These are phyloP conservation scores for Cucumis sativus DNA, from an alignment of 306 rosid genomes.

Conservation along the genomic window Cucumber_9930_V3 NC_026655.2:6749501-6750000, in stretches of 20 bases:
- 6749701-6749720: constrained; percentile 14
- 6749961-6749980: constrained; percentile 52
- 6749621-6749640: constrained; percentile 20
- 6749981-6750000: constrained; percentile 44
- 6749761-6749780: constrained; percentile 20
- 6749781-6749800: constrained; percentile 22
- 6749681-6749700: constrained; percentile 41
- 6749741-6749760: constrained; percentile 28
- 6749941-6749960: constrained; percentile 26
- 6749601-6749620: constrained; percentile 18
- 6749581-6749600: constrained; percentile 11
- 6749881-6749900: constrained; percentile 1
- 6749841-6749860: constrained; percentile 3
- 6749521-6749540: constrained; percentile 35
- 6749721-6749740: constrained; percentile 34
- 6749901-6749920: constrained; percentile 29
- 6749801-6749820: constrained; percentile 28
- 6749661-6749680: constrained; percentile 21
- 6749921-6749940: constrained; percentile 13
- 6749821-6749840: constrained; percentile 13
- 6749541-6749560: constrained; percentile 33
- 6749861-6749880: not conserved
- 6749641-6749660: not conserved
- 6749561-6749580: constrained; percentile 26
- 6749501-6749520: not conserved